Base-by-base conservation (phyloP, 345 rosid genomes). In the Reutealis trisperma region DNA sequence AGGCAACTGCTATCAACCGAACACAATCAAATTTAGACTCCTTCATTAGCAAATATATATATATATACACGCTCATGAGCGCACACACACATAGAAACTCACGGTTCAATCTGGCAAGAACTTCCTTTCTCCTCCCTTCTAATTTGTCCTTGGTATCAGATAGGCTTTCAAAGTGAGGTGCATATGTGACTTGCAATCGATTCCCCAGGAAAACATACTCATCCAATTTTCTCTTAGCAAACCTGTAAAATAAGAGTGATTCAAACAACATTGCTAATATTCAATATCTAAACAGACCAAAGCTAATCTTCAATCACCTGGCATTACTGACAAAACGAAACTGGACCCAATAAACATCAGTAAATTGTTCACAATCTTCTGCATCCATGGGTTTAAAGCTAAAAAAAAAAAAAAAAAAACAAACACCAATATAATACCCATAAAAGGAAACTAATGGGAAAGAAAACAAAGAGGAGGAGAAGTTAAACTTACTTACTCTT, bases 341-440 rank as follows among this genome's bases (percentile, higher is more conserved):
- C 71, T 95, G 90, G 83, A 93, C 87, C 92, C 95, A 90, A 74
- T 87, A 92, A 45, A 93, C 97, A 86, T 93, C 97, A 1, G 97
- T 95, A 75, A 87, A 93, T 25, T 81, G 84, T 67, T 84, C 91
- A 74, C 93, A 93, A 8, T 92, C 97, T 82, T 95, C 99, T 0
- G 90, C 96, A 85, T 95, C 98, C 97, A 95, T 92, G 13, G 97
- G 97, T 80, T 93, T 93, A 76, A 91, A 86, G 72, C 97, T 90
- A 37, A 79, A 74, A 13, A 45, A 12, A 54, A 1, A 44, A 34
- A n/a, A 72, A 54, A 2, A 1, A 21, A 13, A 32, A 47, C 16
- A 15, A 49, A 3, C 12, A 7, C n/a, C 3, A 52, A 6, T 32
- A 44, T 27, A 63, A 58, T 55, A 47, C 54, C 32, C 8, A 45